These are phyloP conservation scores for Clarireedia monteithiana DNA, from an alignment of 2,329 filamentous ascomycete species.

Conservation along the genomic window DNA sequence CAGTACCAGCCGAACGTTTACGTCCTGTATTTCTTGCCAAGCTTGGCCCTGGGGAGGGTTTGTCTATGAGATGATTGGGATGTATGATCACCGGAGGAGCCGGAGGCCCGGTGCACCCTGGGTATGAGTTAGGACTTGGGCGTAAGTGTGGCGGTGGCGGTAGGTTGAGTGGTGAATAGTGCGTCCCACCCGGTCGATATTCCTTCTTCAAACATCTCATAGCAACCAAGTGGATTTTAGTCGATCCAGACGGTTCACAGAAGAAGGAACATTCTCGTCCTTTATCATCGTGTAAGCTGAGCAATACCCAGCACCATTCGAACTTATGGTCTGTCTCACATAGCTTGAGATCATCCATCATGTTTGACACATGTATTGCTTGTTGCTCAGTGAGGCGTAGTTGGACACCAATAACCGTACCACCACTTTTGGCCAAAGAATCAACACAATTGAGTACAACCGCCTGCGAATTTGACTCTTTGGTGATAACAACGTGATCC, in stretches of 20 bases:
- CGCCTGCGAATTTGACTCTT: slow-evolving; percentile 7
- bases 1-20: not conserved
- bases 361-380: slow-evolving; percentile 13
- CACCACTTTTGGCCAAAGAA: slow-evolving; percentile 7
- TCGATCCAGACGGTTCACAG: slow-evolving; percentile 3
- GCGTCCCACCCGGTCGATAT: slow-evolving; percentile 10
- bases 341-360: slow-evolving; percentile 17
- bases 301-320: slow-evolving; percentile 20
- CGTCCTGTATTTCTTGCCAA: not conserved
- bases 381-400: slow-evolving; percentile 18
- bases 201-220: slow-evolving; percentile 11
- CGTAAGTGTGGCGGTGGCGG: not conserved
- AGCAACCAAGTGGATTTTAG: slow-evolving; percentile 17
- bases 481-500: slow-evolving; percentile 11
- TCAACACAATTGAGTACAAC: slow-evolving; percentile 9
- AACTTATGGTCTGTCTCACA: slow-evolving; percentile 18
- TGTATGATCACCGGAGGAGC: not conserved
- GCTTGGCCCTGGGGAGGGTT: not conserved
- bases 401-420: slow-evolving; percentile 14
- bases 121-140: not conserved
- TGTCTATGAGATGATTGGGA: not conserved
- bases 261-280: slow-evolving; percentile 1
- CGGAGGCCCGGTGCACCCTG: not conserved
- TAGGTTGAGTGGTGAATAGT: slow-evolving; percentile 9
- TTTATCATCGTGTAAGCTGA: slow-evolving; percentile 13